Evolutionary conservation across 352 stramenopile genomes (phyloP).

Genomic region (Globisporangium nunn): DNA sequence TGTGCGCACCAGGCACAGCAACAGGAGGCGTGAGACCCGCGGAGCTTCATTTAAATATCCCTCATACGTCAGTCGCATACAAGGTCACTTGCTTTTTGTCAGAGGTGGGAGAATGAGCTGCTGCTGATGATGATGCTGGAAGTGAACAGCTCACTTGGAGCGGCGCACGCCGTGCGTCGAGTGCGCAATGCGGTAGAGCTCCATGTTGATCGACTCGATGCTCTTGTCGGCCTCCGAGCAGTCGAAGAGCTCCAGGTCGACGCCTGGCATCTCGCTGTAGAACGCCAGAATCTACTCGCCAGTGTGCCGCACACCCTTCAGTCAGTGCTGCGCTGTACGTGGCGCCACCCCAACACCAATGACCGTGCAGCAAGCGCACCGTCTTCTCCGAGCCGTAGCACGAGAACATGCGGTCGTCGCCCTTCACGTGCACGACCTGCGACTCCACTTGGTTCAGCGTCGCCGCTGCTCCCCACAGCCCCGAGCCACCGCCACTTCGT

Average conservation of each 20-base stretch:
- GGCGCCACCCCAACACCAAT: no score
- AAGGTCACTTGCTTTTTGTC: not conserved
- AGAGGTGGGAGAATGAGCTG: no score
- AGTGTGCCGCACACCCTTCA: no score
- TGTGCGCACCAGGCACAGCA: not conserved
- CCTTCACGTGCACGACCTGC: slow-evolving; percentile 78
- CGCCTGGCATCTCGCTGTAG: slow-evolving; percentile 72
- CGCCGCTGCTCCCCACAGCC: slow-evolving; percentile 24
- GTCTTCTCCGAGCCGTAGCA: slow-evolving; percentile 72
- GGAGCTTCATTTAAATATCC: not conserved
- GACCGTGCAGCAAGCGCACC: slow-evolving; percentile 19
- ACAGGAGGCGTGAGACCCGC: not conserved
- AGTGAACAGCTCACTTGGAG: slow-evolving; percentile 9
- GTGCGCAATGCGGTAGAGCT: slow-evolving; percentile 69
- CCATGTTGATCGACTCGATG: slow-evolving; percentile 65
- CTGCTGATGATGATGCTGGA: no score
- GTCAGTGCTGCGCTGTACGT: no score
- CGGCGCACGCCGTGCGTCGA: slow-evolving; percentile 24
- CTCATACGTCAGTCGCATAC: not conserved
- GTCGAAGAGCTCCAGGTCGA: slow-evolving; percentile 75
- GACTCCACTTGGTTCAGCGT: slow-evolving; percentile 81
- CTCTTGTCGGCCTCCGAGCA: slow-evolving; percentile 71
- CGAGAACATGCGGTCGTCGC: slow-evolving; percentile 80
- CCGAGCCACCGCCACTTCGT: not conserved
- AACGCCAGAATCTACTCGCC: slow-evolving; percentile 72